phyloP scores from a whole-genome alignment of 2,329 filamentous ascomycete genomes.

The Mycosphaerella sp. region DNA sequence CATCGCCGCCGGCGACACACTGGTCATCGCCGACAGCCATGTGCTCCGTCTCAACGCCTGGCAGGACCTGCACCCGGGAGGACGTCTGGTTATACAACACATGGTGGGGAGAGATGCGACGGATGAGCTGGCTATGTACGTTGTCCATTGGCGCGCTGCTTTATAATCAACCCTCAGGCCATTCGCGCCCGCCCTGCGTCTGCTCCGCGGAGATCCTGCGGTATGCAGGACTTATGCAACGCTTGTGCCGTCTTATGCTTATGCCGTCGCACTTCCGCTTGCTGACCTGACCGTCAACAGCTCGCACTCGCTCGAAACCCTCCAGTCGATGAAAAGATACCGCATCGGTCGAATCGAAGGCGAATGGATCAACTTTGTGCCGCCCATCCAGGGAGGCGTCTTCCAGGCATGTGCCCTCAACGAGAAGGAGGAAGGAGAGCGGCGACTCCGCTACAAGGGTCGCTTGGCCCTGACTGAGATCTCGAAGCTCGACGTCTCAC shows the following conservation, averaged over 20 bases:
- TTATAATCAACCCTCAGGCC: slow-evolving; percentile 52
- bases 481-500: slow-evolving; percentile 13
- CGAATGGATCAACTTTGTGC: slow-evolving; percentile 75
- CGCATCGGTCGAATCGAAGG: slow-evolving; percentile 75
- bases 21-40: slow-evolving; percentile 52
- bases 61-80: slow-evolving; percentile 55
- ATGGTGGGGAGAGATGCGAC: slow-evolving; percentile 56
- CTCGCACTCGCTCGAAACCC: slow-evolving; percentile 46
- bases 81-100: slow-evolving; percentile 61
- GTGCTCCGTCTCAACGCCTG: slow-evolving; percentile 53
- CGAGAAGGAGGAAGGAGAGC: slow-evolving; percentile 1
- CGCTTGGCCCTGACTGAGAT: slow-evolving; percentile 3
- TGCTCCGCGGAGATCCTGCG: background rate
- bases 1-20: slow-evolving; percentile 50
- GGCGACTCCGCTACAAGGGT: slow-evolving; percentile 3
- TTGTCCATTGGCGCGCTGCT: slow-evolving; percentile 51
- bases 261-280: background rate
- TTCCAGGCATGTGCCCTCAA: slow-evolving; percentile 46
- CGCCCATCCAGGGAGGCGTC: slow-evolving; percentile 80
- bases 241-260: background rate
- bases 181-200: no score
- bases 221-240: background rate
- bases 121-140: slow-evolving; percentile 54
- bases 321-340: slow-evolving; percentile 63
- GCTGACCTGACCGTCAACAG: slow-evolving; percentile 6